phyloP scores from a whole-genome alignment of 164 flowering plant species.

The Aristolochia californica region DNA sequence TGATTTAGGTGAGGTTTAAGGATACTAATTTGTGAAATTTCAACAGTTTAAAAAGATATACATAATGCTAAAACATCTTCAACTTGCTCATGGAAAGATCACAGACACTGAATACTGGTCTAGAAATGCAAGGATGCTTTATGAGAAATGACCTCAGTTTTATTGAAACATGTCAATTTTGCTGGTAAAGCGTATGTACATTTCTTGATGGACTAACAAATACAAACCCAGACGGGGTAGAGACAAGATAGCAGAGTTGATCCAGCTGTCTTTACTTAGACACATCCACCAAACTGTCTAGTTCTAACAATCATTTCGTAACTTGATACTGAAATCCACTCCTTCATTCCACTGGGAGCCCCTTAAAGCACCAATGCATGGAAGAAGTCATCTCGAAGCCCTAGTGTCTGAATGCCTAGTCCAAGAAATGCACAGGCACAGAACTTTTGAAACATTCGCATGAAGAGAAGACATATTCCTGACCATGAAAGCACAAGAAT shows the following conservation, averaged over 20 bases:
- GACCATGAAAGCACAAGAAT: slow-evolving; percentile 10
- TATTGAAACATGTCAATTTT: too few relatives aligned
- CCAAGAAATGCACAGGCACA: slow-evolving; percentile 31
- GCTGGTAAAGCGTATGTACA: too few relatives aligned
- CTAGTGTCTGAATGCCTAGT: slow-evolving; percentile 29
- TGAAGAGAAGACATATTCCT: slow-evolving; percentile 23
- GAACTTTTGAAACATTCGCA: slow-evolving; percentile 19
- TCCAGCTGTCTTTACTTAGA: neutral
- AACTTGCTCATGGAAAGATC: neutral
- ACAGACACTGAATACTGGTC: neutral
- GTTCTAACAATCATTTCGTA: neutral
- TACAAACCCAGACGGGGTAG: too few relatives aligned
- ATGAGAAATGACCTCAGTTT: too few relatives aligned
- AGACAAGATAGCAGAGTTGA: neutral
- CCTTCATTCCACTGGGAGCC: neutral
- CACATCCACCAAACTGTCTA: neutral
- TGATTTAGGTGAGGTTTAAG: slow-evolving; percentile 10
- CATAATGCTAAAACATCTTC: neutral
- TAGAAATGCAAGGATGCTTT: neutral
- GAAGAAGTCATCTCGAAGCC: slow-evolving; percentile 41
- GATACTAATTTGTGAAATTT: neutral
- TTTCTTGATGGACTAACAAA: too few relatives aligned
- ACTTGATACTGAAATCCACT: neutral
- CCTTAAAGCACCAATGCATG: slow-evolving; percentile 31
- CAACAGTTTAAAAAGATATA: neutral